Evolutionary conservation across 75 land plant genomes (phyloP).

Genomic region (Pinus tabuliformis): DNA sequence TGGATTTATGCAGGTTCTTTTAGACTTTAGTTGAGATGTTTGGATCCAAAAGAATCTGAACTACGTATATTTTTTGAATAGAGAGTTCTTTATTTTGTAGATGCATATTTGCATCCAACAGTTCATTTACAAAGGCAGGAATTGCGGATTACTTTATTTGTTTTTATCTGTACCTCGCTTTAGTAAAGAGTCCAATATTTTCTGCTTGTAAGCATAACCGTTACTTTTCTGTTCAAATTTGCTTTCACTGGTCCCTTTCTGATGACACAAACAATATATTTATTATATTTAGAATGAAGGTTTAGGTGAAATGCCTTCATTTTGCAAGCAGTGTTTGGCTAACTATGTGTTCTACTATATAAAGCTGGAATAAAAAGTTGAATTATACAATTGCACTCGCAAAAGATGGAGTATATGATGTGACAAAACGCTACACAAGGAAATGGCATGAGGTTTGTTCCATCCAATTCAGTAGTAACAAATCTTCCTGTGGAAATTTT

Average conservation of each 20-base stretch:
- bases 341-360: constrained; percentile 12
- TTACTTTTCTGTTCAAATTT: background rate
- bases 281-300: background rate
- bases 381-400: constrained; percentile 85
- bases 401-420: constrained; percentile 92
- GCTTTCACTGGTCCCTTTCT: background rate
- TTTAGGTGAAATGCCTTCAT: background rate
- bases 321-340: background rate
- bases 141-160: background rate
- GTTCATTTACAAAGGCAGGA: background rate
- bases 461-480: background rate
- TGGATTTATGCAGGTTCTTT: background rate
- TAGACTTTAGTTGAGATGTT: background rate
- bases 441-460: constrained; percentile 80
- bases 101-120: background rate
- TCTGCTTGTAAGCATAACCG: background rate
- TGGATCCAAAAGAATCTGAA: background rate
- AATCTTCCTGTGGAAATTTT: background rate
- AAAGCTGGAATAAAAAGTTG: constrained; percentile 84
- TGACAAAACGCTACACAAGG: constrained; percentile 91
- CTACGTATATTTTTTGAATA: background rate
- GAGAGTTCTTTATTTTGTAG: background rate
- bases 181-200: background rate
- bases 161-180: background rate
- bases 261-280: background rate